A percentile compares a stretch with the other conserved stretches of the same genome.
Conservation (phyloP, 2,329 filamentous ascomycete genomes). For the Mollisia scopiformis region DNA sequence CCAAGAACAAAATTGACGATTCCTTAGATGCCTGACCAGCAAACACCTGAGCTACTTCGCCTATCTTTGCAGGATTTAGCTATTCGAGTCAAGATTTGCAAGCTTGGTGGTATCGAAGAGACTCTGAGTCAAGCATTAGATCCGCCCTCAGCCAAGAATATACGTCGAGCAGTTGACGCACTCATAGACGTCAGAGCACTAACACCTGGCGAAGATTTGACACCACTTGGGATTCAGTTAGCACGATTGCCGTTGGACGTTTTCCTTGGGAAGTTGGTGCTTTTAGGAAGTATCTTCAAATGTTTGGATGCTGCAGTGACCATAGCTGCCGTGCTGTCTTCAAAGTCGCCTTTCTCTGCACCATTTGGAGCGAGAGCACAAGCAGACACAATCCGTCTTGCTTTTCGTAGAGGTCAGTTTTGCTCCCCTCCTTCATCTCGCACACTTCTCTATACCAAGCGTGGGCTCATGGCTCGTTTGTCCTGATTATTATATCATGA, state of each 20-base stretch:
- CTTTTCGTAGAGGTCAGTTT: slow-evolving; percentile 69
- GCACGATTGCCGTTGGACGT: slow-evolving; percentile 91
- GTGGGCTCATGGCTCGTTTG: too few relatives aligned
- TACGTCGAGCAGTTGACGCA: slow-evolving; percentile 88
- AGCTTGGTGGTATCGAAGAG: slow-evolving; percentile 89
- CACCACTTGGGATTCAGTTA: slow-evolving; percentile 82
- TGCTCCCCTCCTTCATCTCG: not conserved
- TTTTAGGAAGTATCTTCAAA: slow-evolving; percentile 84
- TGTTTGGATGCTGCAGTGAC: slow-evolving; percentile 92
- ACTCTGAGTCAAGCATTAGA: slow-evolving; percentile 88
- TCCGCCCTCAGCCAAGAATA: slow-evolving; percentile 88
- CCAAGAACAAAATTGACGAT: not conserved
- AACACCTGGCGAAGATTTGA: slow-evolving; percentile 80
- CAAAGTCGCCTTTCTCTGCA: slow-evolving; percentile 90
- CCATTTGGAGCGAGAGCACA: slow-evolving; percentile 83
- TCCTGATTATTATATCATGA: not conserved
- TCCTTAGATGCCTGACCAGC: slow-evolving; percentile 76
- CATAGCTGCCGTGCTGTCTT: slow-evolving; percentile 89
- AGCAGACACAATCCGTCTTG: slow-evolving; percentile 76
- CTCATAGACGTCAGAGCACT: slow-evolving; percentile 91
- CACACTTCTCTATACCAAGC: too few relatives aligned
- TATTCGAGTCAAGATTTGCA: slow-evolving; percentile 96
- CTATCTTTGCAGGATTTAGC: slow-evolving; percentile 93
- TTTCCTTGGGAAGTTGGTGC: slow-evolving; percentile 89
- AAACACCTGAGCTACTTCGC: slow-evolving; percentile 94